A percentile compares a stretch with the other conserved stretches of the same genome.
Conservation (phyloP, 2,329 filamentous ascomycete species). For the Claviceps sp. region DNA sequence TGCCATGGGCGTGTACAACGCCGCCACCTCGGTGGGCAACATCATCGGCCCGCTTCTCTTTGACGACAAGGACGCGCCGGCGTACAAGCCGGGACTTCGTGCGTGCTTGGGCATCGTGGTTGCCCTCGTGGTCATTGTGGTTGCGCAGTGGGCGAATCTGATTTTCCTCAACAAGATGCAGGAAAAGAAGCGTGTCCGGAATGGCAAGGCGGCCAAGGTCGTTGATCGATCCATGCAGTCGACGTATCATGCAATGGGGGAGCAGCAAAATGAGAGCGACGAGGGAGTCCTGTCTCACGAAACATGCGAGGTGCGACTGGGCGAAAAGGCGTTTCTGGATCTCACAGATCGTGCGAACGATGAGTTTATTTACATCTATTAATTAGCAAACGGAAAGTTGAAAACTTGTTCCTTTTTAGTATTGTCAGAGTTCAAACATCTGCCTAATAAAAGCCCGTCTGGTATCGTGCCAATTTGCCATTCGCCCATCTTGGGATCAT, state of each 20-base stretch:
- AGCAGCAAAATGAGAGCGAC: conserved; percentile 4
- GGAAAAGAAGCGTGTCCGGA: conserved; percentile 36
- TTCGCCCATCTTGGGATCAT: too few relatives aligned
- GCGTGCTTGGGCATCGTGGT: conserved; percentile 41
- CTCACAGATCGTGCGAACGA: conserved; percentile 53
- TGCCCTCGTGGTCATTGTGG: conserved; percentile 36
- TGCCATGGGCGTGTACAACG: conserved; percentile 51
- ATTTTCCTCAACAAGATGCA: conserved; percentile 44
- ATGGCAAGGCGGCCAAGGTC: conserved; percentile 47
- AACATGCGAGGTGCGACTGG: conserved; percentile 16
- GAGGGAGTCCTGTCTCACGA: conserved; percentile 11
- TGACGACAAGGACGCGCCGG: conserved; percentile 39
- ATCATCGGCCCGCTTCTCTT: conserved; percentile 55
- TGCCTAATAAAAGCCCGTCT: too few relatives aligned
- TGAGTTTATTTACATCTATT: conserved; percentile 53
- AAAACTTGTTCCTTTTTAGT: not conserved
- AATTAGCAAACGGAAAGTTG: not conserved
- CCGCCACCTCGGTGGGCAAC: conserved; percentile 47
- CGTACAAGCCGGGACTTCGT: conserved; percentile 43
- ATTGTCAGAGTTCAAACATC: too few relatives aligned
- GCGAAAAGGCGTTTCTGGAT: conserved; percentile 42
- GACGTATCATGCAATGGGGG: conserved; percentile 23
- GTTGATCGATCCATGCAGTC: conserved; percentile 48
- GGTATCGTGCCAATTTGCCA: too few relatives aligned
- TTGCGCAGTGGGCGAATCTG: conserved; percentile 41